Conservation (phyloP, 306 rosid genomes). For the Ammopiptanthus mongolicus region DNA sequence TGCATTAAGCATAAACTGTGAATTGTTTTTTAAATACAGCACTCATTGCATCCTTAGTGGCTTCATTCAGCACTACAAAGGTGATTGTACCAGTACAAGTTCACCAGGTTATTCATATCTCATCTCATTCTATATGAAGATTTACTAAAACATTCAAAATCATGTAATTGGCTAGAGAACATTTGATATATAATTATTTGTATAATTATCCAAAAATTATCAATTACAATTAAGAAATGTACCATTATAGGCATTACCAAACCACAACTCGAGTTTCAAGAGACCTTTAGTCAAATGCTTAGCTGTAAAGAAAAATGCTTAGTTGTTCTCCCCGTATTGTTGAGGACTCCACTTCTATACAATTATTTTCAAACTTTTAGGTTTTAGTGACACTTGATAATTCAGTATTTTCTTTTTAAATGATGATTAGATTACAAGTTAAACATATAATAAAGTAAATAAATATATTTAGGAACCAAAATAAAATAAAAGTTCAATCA, state of each 20-base stretch:
- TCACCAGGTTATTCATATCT: neutral
- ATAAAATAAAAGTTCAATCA: too few species aligned
- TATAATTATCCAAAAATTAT: conserved; percentile 13
- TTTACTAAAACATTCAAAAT: neutral
- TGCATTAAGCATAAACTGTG: too few species aligned
- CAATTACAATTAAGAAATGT: conserved; percentile 31
- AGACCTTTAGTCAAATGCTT: conserved; percentile 25
- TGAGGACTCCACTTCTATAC: conserved; percentile 80
- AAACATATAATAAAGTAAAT: too few species aligned
- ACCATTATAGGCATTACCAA: conserved; percentile 24
- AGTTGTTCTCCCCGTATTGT: conserved; percentile 96
- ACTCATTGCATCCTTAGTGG: neutral
- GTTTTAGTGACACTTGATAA: too few species aligned
- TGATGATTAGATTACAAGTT: too few species aligned
- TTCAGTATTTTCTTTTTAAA: too few species aligned
- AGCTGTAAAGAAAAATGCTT: conserved; percentile 7
- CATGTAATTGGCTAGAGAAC: neutral
- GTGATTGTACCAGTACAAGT: neutral
- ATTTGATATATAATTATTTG: neutral
- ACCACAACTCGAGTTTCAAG: conserved; percentile 21
- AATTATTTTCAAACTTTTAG: conserved; percentile 68
- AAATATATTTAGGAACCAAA: too few species aligned
- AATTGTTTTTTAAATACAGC: neutral
- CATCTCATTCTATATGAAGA: neutral
- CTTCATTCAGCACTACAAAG: neutral